A percentile compares a stretch with the other conserved stretches of the same genome.
These are phyloP conservation scores for Cryptococcus wingfieldii DNA, from an alignment of 1,284 basidiomycete genomes.

Conservation along the genomic window DNA sequence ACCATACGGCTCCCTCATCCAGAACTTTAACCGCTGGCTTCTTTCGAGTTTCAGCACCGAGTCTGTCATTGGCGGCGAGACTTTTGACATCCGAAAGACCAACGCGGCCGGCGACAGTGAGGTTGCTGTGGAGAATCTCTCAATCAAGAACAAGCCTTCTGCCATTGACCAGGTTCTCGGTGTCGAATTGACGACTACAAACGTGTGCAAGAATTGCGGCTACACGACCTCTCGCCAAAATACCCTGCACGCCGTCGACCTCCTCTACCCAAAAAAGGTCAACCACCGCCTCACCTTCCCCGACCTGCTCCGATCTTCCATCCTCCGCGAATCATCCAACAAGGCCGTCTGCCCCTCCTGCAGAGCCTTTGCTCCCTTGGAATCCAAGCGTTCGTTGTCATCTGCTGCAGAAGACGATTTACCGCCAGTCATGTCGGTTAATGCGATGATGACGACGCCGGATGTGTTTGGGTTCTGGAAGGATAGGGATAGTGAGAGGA, in stretches of 20 bases:
- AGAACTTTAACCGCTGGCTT: conserved; percentile 90
- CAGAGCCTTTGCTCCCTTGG: conserved; percentile 68
- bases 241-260: conserved; percentile 75
- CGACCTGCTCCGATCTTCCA: conserved; percentile 67
- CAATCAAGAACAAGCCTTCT: conserved; percentile 41
- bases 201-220: conserved; percentile 72
- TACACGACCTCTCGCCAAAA: conserved; percentile 66
- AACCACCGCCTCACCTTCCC: conserved; percentile 52
- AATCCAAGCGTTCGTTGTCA: conserved; percentile 66
- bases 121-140: conserved; percentile 1
- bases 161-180: conserved; percentile 78
- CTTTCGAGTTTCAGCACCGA: conserved; percentile 52
- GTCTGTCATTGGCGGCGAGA: conserved; percentile 33
- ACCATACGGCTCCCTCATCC: conserved; percentile 82
- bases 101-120: background rate
- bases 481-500: background rate
- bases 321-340: conserved; percentile 75
- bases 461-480: conserved; percentile 75
- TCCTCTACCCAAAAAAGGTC: conserved; percentile 81
- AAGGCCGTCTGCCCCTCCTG: conserved; percentile 83
- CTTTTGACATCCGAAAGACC: conserved; percentile 23
- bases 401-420: conserved; percentile 55
- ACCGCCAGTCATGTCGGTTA: conserved; percentile 82
- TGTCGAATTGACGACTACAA: conserved; percentile 67
- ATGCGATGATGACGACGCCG: conserved; percentile 73